phyloP scores from a whole-genome alignment of 2,329 filamentous ascomycete genomes.

The Emydomyces testavorans region DNA sequence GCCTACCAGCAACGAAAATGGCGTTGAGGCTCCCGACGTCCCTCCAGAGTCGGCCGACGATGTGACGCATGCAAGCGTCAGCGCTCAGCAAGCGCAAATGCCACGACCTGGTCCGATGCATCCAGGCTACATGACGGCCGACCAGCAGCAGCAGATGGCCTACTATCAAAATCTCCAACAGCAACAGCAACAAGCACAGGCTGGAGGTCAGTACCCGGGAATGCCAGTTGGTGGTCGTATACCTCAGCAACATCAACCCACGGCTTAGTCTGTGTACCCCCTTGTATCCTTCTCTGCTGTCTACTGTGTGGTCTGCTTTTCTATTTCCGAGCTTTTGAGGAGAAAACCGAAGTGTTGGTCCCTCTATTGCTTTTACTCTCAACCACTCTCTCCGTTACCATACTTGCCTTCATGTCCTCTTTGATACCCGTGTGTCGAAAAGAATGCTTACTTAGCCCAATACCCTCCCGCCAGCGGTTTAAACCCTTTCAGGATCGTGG shows the following conservation, averaged over 20 bases:
- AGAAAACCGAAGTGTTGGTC: not conserved
- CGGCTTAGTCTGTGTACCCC: conserved; percentile 43
- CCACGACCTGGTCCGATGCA: conserved; percentile 46
- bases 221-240: conserved; percentile 69
- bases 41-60: conserved; percentile 83
- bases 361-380: not conserved
- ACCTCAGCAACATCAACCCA: conserved; percentile 71
- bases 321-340: not conserved
- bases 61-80: conserved; percentile 64
- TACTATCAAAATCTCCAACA: conserved; percentile 74
- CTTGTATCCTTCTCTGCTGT: not conserved
- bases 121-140: conserved; percentile 56
- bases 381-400: not conserved
- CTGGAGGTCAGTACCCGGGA: conserved; percentile 55
- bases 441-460: not conserved
- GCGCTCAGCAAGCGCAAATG: conserved; percentile 56
- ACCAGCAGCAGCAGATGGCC: conserved; percentile 62
- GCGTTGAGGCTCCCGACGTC: conserved; percentile 61
- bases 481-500: not conserved
- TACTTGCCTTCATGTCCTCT: not conserved
- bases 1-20: conserved; percentile 70
- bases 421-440: not conserved
- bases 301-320: not conserved
- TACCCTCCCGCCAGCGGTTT: not conserved
- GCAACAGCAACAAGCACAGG: conserved; percentile 55